Conservation (phyloP, 2,329 filamentous ascomycete genomes). For the Phoma sp. region DNA sequence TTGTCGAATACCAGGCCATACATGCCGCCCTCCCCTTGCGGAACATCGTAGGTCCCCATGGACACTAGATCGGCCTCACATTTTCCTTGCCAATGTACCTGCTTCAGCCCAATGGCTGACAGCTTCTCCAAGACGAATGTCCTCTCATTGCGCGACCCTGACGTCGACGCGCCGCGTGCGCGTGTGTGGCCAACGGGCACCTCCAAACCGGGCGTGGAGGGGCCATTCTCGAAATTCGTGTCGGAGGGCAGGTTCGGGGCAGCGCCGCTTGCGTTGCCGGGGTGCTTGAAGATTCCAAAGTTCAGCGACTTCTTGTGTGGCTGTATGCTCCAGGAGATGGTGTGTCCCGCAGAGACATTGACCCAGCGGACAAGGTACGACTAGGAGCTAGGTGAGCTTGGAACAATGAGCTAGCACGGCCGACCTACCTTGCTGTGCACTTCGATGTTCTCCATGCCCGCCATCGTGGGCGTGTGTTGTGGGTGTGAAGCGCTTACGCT, state of each 20-base stretch:
- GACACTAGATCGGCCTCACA: constrained; percentile 96
- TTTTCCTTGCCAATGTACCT: constrained; percentile 83
- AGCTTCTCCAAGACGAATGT: constrained; percentile 74
- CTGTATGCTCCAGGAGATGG: constrained; percentile 96
- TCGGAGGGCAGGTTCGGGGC: constrained; percentile 48
- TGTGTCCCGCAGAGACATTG: constrained; percentile 86
- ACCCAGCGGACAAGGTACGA: constrained; percentile 99
- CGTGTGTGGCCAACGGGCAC: constrained; percentile 62
- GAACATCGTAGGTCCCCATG: constrained; percentile 86
- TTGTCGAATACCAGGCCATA: constrained; percentile 98
- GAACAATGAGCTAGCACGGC: constrained; percentile 24
- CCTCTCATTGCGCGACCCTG: constrained; percentile 72
- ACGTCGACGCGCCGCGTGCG: constrained; percentile 60
- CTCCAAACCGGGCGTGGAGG: constrained; percentile 55
- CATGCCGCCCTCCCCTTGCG: constrained; percentile 79
- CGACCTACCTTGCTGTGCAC: constrained; percentile 88
- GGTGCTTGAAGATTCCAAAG: constrained; percentile 97
- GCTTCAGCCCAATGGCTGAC: constrained; percentile 67
- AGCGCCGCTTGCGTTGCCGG: constrained; percentile 70
- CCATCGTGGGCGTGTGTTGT: constrained; percentile 60
- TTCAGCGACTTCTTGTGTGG: constrained; percentile 99
- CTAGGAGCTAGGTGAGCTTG: constrained; percentile 56
- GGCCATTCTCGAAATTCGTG: constrained; percentile 38
- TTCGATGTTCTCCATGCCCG: constrained; percentile 94
- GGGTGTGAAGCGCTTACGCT: not conserved